These are phyloP conservation scores for Boeremia lycopersici DNA, from an alignment of 2,329 filamentous ascomycete species.

Conservation along the genomic window DNA sequence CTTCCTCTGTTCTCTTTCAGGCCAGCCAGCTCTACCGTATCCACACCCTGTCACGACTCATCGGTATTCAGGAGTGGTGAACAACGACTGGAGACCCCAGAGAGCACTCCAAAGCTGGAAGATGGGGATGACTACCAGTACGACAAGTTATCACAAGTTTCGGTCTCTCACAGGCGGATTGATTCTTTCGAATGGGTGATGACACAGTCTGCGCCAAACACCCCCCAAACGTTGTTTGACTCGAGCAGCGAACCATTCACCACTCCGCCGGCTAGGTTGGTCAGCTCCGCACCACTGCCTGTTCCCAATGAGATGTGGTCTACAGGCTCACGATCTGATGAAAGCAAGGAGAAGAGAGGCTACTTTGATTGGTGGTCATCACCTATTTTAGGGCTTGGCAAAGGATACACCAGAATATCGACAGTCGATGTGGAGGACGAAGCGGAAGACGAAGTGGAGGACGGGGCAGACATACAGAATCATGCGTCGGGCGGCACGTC, in stretches of 20 bases:
- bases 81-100: neutral
- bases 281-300: conserved; percentile 6
- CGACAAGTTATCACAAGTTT: conserved; percentile 11
- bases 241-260: neutral
- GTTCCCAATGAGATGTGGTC: conserved; percentile 9
- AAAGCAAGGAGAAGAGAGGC: neutral
- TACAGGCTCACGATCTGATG: neutral
- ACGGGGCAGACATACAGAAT: neutral
- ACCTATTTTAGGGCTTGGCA: neutral
- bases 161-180: conserved; percentile 10
- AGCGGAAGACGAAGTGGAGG: neutral
- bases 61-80: too few species aligned
- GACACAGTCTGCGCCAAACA: conserved; percentile 9
- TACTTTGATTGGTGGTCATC: conserved; percentile 16
- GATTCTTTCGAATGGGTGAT: conserved; percentile 15
- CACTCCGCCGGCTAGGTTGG: neutral
- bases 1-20: conserved; percentile 11
- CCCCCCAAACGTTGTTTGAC: neutral
- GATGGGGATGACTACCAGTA: neutral
- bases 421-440: neutral
- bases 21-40: neutral
- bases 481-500: neutral
- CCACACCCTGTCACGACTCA: neutral
- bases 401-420: conserved; percentile 3
- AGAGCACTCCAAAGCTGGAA: neutral